Conservation (phyloP, 2,329 filamentous ascomycete genomes). For the Talaromyces atroroseus region DNA sequence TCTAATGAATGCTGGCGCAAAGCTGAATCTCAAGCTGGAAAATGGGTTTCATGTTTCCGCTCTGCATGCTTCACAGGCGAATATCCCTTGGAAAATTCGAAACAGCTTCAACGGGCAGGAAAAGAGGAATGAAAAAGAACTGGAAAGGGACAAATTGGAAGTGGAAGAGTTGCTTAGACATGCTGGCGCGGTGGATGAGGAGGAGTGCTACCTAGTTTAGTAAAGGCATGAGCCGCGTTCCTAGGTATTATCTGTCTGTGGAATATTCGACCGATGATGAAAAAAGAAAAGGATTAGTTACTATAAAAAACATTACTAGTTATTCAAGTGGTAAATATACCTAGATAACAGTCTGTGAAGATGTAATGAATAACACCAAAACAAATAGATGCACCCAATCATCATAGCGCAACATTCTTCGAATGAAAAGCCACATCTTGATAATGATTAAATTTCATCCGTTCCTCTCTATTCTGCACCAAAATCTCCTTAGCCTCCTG, state of each 20-base stretch:
- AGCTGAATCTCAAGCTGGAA: background rate
- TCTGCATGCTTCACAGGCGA: background rate
- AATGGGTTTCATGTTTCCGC: background rate
- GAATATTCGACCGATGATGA: background rate
- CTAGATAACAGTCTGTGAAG: background rate
- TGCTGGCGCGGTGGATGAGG: background rate
- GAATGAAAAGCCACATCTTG: slow-evolving; percentile 28
- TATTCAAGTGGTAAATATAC: background rate
- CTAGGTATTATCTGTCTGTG: no score
- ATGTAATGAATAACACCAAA: background rate
- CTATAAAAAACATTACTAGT: background rate
- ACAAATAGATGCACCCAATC: background rate
- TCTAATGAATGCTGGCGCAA: background rate
- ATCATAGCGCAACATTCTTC: slow-evolving; percentile 16
- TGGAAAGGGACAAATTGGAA: background rate
- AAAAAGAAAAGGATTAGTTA: background rate
- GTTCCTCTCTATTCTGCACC: slow-evolving; percentile 19
- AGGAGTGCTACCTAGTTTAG: no score
- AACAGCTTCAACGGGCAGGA: background rate
- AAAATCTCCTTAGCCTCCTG: slow-evolving; percentile 36
- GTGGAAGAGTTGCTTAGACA: background rate
- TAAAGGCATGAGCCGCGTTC: no score
- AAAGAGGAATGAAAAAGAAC: background rate
- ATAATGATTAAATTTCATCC: slow-evolving; percentile 23
- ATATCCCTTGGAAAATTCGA: background rate